Evolutionary conservation across 352 stramenopile genomes (phyloP), one percentile per base, ranked within the genome.

Genomic region (Aphanomyces euteiches): DNA sequence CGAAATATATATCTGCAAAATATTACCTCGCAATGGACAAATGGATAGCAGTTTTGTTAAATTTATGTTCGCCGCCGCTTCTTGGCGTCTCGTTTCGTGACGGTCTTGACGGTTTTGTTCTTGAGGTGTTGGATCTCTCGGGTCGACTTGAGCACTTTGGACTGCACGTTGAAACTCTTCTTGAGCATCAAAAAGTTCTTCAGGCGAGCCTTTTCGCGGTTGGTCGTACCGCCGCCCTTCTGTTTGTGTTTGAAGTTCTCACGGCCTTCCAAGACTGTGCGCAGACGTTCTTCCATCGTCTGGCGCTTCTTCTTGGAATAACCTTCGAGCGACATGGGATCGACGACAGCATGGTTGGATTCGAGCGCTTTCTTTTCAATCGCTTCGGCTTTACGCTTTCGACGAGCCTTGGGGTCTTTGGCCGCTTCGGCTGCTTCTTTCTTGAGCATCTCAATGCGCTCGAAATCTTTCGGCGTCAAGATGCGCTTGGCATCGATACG

Each of bases 151-250:
- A 93, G 85, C 65, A 96, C 83, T 79, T 97, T 96, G 71, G 73
- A 79, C 77, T 97, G 89, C 65, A 98, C 92, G 38, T 82, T 77
- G 65, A 87, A 87, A 73, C 92, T 97, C 77, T 98, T 98, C 75
- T 98, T 98, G 56, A 98, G 91, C 96, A 99, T 99, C 73, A 97
- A 87, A 67, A 98, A 99, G 78, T 98, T 98, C 85, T 99, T 99
- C 10, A 94, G 88, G 57, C 96, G 87, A 72, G 90, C 90, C 83
- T 99, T 99, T 81, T 99, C 96, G 64, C 86, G 97, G 81, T 99
- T 99, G 43, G 96, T 99, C 34, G 93, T 98, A 74, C 96, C 96
- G 66, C 96, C 96, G 71, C 95, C 90, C 64, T 87, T 90, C 60
- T 90, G 77, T 73, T 97, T 98, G 69, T 89, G 76, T 76, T 98